Conservation (phyloP, 2,329 filamentous ascomycete genomes). For the Neoarthrinium moseri region DNA sequence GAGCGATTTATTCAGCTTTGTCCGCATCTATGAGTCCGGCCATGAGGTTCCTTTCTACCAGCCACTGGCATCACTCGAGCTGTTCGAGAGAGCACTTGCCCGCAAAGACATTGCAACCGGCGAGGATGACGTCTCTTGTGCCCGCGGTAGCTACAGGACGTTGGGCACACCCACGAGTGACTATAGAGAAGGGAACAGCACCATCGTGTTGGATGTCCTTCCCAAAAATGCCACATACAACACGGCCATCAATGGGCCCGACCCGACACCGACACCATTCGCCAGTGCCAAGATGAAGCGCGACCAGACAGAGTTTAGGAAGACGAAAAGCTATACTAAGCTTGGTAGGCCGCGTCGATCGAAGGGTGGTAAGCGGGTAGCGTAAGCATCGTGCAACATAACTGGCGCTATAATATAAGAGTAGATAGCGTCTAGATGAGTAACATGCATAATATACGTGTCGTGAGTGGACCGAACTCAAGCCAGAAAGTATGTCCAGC, state of each 20-base stretch:
- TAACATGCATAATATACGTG: no score
- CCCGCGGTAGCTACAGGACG: conserved; percentile 32
- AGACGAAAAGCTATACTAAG: neutral
- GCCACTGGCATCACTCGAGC: conserved; percentile 43
- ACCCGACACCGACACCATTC: neutral
- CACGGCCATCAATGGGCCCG: conserved; percentile 24
- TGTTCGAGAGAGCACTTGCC: conserved; percentile 46
- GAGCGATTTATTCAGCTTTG: conserved; percentile 46
- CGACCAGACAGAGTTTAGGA: neutral
- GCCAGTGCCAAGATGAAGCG: neutral
- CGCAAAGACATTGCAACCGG: conserved; percentile 51
- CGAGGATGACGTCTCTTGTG: conserved; percentile 9
- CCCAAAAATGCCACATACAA: conserved; percentile 32
- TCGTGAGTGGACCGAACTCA: no score
- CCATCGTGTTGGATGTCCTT: conserved; percentile 30
- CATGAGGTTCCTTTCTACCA: conserved; percentile 53
- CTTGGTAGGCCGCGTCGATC: conserved; percentile 5
- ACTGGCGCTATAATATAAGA: no score
- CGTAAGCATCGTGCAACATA: no score
- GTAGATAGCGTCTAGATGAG: no score
- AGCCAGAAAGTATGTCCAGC: no score
- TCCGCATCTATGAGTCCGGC: conserved; percentile 41
- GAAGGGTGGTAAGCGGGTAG: conserved; percentile 6
- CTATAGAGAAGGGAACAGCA: conserved; percentile 41
- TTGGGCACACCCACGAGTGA: conserved; percentile 37